Percentiles rank a stretch among this genome's conserved stretches.
phyloP scores from a whole-genome alignment of 345 rosid species.

The Salix suchowensis region DNA sequence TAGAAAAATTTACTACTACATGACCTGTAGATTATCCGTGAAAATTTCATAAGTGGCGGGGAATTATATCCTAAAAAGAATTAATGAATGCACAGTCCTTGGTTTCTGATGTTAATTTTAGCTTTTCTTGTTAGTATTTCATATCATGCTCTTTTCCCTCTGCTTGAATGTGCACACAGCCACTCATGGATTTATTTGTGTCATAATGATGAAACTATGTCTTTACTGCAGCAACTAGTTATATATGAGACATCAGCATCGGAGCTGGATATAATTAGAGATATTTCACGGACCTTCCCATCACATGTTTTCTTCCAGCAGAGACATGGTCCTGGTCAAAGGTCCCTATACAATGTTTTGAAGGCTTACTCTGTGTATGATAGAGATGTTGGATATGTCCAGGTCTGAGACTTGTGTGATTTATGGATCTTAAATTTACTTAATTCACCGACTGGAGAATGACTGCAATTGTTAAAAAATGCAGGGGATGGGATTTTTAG shows the following conservation, averaged over 20 bases:
- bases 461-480: slow-evolving; percentile 18
- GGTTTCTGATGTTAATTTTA: background rate
- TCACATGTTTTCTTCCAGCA: slow-evolving; percentile 97
- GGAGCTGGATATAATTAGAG: slow-evolving; percentile 85
- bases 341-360: slow-evolving; percentile 90
- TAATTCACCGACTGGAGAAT: slow-evolving; percentile 4
- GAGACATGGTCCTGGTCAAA: slow-evolving; percentile 98
- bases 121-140: background rate
- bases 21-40: background rate
- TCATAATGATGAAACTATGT: background rate
- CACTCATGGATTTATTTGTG: background rate
- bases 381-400: slow-evolving; percentile 95
- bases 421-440: slow-evolving; percentile 5
- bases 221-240: slow-evolving; percentile 72
- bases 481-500: slow-evolving; percentile 95
- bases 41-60: background rate
- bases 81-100: background rate
- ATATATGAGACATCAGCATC: slow-evolving; percentile 89
- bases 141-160: background rate
- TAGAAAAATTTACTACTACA: background rate
- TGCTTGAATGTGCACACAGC: background rate
- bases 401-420: slow-evolving; percentile 41
- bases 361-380: slow-evolving; percentile 97
- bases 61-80: background rate
- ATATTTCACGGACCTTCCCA: slow-evolving; percentile 91